Evolutionary conservation across 495 filamentous ascomycete species (phyloP).

Genomic region (Ascodesmis nigricans): DNA sequence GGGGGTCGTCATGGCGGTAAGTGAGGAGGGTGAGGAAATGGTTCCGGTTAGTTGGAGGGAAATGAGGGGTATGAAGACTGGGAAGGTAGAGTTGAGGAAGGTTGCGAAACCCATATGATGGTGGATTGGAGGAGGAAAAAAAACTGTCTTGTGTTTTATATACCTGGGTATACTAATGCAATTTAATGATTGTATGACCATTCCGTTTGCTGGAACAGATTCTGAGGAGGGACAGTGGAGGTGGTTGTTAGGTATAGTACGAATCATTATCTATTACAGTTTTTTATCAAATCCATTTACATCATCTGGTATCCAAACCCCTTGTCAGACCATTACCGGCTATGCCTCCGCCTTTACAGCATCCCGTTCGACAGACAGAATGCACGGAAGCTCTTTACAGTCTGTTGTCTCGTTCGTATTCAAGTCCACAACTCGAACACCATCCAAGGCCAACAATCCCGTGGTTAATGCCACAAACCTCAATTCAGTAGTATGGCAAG

Average conservation of each 20-base stretch:
- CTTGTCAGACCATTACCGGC: too few species aligned
- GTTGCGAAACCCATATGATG: slow-evolving; percentile 85
- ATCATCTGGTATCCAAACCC: too few species aligned
- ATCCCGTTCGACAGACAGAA: slow-evolving; percentile 21
- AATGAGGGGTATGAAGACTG: slow-evolving; percentile 66
- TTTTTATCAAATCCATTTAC: too few species aligned
- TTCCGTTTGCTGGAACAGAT: too few species aligned
- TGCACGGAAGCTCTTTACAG: slow-evolving; percentile 20
- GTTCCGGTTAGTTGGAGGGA: slow-evolving; percentile 87
- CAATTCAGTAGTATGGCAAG: slow-evolving; percentile 60
- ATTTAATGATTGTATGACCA: too few species aligned
- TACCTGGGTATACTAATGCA: too few species aligned
- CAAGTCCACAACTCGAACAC: slow-evolving; percentile 62
- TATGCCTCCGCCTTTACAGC: too few species aligned
- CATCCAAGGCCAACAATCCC: slow-evolving; percentile 57
- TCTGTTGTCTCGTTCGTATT: slow-evolving; percentile 40
- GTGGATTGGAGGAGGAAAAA: too few species aligned
- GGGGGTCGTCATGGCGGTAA: slow-evolving; percentile 83
- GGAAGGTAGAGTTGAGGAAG: slow-evolving; percentile 58
- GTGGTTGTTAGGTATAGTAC: too few species aligned
- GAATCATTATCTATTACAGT: too few species aligned
- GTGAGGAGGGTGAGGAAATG: slow-evolving; percentile 74
- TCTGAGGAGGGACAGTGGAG: too few species aligned
- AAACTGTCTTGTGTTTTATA: too few species aligned
- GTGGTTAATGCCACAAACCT: slow-evolving; percentile 54